A percentile compares a stretch with the other conserved stretches of the same genome.
Conservation (phyloP, 2,329 filamentous ascomycete genomes). For the Colletotrichum sublineola region DNA sequence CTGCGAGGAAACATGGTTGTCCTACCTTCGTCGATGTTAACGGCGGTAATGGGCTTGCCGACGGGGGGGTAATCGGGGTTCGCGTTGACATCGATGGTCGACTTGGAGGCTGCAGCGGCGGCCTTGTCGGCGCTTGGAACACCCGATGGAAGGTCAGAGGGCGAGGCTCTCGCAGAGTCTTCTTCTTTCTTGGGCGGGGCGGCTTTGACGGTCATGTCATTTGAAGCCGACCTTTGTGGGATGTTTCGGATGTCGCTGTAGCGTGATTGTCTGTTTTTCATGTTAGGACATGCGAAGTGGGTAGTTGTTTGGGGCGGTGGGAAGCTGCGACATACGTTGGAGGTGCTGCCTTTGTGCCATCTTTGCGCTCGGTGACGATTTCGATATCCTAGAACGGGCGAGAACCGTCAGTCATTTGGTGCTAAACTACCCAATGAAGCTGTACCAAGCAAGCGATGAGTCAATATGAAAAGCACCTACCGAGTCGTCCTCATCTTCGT, state of each 20-base stretch:
- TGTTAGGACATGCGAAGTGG: not conserved
- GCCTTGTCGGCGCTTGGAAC: slow-evolving; percentile 65
- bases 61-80: slow-evolving; percentile 83
- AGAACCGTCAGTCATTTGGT: slow-evolving; percentile 21
- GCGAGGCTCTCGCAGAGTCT: slow-evolving; percentile 48
- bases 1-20: not conserved
- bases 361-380: slow-evolving; percentile 76
- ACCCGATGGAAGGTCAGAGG: slow-evolving; percentile 48
- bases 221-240: slow-evolving; percentile 69
- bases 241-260: slow-evolving; percentile 77
- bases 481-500: slow-evolving; percentile 70
- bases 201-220: slow-evolving; percentile 62
- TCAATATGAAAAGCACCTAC: slow-evolving; percentile 48
- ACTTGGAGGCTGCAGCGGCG: slow-evolving; percentile 78
- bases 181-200: slow-evolving; percentile 62
- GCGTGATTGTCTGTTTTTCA: slow-evolving; percentile 64
- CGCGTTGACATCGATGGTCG: slow-evolving; percentile 85
- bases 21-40: slow-evolving; percentile 78
- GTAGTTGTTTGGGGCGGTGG: not conserved
- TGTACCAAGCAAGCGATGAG: not conserved
- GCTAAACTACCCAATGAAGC: too few species aligned
- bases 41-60: slow-evolving; percentile 84
- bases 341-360: slow-evolving; percentile 71
- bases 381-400: slow-evolving; percentile 68
- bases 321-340: slow-evolving; percentile 62